Conservation (phyloP, 2,329 filamentous ascomycete genomes). For the Diaporthe longicolla region DNA sequence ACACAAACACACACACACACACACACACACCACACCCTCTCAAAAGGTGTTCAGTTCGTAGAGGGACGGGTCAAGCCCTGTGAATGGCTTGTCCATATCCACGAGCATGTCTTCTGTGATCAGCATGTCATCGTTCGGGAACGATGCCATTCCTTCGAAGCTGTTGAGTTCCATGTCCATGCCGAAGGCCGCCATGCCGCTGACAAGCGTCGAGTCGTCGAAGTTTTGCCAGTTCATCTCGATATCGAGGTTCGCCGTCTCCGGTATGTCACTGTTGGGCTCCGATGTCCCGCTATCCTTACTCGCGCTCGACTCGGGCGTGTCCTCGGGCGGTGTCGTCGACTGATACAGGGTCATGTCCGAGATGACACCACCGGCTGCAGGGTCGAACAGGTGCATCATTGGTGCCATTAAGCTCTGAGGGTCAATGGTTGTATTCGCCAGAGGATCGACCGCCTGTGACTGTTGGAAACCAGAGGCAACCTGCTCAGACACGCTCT, state of each 20-base stretch:
- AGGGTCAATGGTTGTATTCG: conserved; percentile 66
- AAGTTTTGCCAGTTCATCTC: conserved; percentile 61
- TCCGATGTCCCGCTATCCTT: conserved; percentile 73
- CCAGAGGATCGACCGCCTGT: conserved; percentile 52
- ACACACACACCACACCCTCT: background rate
- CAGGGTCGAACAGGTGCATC: conserved; percentile 58
- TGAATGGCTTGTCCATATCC: conserved; percentile 68
- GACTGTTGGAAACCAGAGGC: conserved; percentile 41
- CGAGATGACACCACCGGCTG: conserved; percentile 62
- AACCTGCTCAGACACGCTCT: conserved; percentile 47
- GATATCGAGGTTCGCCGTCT: conserved; percentile 67
- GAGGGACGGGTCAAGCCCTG: conserved; percentile 61
- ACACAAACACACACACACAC: background rate
- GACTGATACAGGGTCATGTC: conserved; percentile 69
- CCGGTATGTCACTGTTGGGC: conserved; percentile 73
- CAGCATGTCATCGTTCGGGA: conserved; percentile 45
- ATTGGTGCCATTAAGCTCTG: conserved; percentile 60
- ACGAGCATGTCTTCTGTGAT: conserved; percentile 39
- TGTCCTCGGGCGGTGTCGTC: conserved; percentile 71
- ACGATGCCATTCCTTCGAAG: conserved; percentile 43
- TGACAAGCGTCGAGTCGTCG: conserved; percentile 58
- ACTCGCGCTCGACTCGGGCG: conserved; percentile 74
- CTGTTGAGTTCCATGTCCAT: conserved; percentile 57
- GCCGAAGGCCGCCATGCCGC: conserved; percentile 48
- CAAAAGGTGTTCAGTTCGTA: conserved; percentile 55